A percentile compares a stretch with the other conserved stretches of the same genome.
phyloP scores from a whole-genome alignment of 139 green algal genomes.

The Monoraphidium neglectum region DNA sequence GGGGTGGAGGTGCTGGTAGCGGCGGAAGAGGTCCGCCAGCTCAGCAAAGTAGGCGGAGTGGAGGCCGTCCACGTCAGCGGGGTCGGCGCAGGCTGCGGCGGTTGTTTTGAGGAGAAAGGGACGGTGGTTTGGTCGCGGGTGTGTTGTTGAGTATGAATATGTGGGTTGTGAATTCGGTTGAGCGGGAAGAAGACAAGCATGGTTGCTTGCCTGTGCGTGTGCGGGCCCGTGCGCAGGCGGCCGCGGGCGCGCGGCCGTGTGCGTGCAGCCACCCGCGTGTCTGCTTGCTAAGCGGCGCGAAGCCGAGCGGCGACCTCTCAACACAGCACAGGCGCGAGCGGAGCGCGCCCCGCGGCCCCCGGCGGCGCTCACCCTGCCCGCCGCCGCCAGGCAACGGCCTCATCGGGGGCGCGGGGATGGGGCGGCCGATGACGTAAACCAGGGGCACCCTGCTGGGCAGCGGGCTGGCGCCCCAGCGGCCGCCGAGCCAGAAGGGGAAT shows the following conservation, averaged over 20 bases:
- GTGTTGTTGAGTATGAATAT: too few relatives aligned
- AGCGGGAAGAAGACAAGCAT: too few relatives aligned
- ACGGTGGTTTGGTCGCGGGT: too few relatives aligned
- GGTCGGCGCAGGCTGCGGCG: background rate
- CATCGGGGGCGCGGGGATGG: constrained; percentile 46
- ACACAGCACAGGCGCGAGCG: background rate
- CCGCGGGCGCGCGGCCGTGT: too few relatives aligned
- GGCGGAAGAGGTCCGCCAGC: constrained; percentile 48
- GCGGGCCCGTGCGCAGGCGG: too few relatives aligned
- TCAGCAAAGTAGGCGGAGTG: constrained; percentile 63
- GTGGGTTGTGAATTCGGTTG: too few relatives aligned
- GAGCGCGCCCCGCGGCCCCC: background rate
- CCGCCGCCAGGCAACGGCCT: background rate
- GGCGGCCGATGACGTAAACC: constrained; percentile 71
- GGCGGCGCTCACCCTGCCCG: background rate
- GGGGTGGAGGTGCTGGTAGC: constrained; percentile 52
- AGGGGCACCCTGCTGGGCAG: constrained; percentile 59
- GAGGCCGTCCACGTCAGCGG: constrained; percentile 47
- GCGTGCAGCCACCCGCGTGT: too few relatives aligned
- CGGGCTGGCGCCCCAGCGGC: constrained; percentile 66
- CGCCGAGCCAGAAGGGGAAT: constrained; percentile 69
- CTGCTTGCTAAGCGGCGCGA: too few relatives aligned
- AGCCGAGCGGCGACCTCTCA: too few relatives aligned
- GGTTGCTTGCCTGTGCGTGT: too few relatives aligned
- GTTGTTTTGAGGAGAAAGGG: too few relatives aligned